Evolutionary conservation across 495 filamentous ascomycete genomes (phyloP).

Genomic region (Aspergillus indologenus): DNA sequence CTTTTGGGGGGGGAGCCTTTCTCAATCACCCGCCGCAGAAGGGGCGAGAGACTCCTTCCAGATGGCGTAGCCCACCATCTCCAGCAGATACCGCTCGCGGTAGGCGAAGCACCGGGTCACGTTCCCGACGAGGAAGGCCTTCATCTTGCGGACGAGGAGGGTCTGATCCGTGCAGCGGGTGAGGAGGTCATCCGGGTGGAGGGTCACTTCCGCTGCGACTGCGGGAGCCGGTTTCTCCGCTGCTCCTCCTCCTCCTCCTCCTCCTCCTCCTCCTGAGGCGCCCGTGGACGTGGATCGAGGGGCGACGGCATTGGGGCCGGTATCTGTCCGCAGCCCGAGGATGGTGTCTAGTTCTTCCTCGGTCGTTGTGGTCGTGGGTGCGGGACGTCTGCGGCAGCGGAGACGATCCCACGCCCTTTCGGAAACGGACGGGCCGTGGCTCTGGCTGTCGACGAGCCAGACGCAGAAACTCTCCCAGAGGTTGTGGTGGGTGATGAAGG

Average conservation of each 20-base stretch:
- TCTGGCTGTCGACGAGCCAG: not conserved
- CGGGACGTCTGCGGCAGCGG: not conserved
- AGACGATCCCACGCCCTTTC: not conserved
- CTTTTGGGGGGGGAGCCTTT: too few relatives aligned
- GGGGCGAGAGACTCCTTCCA: not conserved
- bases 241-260: too few relatives aligned
- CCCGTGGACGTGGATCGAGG: too few relatives aligned
- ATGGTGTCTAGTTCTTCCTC: not conserved
- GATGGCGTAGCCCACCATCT: slow-evolving; percentile 27
- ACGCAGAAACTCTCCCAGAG: slow-evolving; percentile 1
- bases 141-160: slow-evolving; percentile 12
- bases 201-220: not conserved
- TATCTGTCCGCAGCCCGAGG: not conserved
- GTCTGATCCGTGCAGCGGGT: not conserved
- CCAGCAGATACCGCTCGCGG: slow-evolving; percentile 44
- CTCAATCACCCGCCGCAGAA: too few relatives aligned
- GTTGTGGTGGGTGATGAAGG: not conserved
- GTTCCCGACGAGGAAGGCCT: slow-evolving; percentile 28
- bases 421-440: not conserved
- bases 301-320: too few relatives aligned
- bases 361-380: not conserved
- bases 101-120: slow-evolving; percentile 26
- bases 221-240: too few relatives aligned
- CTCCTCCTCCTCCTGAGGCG: too few relatives aligned
- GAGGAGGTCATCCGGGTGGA: not conserved